Base-by-base conservation (phyloP, 176 grass and related monocot species). In the Panicum miliaceum region DNA sequence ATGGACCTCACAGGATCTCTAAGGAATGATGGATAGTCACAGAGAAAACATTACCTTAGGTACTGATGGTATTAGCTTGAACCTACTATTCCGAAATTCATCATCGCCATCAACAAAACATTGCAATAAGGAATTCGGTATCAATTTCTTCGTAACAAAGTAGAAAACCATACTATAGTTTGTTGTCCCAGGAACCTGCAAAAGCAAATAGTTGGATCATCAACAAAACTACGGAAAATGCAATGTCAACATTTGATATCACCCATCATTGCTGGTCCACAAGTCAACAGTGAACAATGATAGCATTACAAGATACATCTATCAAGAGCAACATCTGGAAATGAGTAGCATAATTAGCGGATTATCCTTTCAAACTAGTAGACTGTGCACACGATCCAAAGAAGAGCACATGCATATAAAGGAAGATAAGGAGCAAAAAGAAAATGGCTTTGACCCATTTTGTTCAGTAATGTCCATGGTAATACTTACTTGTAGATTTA, bases 131-230 rank as follows among this genome's bases (percentile, higher is more conserved):
- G 96, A 98, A 74, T 92, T 88, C 5, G 91, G 87, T 77, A 87
- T 71, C 75, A 95, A 81, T 87, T 90, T 81, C 90, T 95, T 95
- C 18, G 62, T 52, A 70, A 95, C 89, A 87, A 98, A 95, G 84
- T 98, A 98, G 79, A 95, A 98, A 68, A 98, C 91, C 96, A 98
- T 98, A 84, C 96, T 98, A 47, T 98, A 98, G 77, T 98, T 91
- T 35, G 89, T 95, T 71, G 96, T 91, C 79, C 93, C 93, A 81
- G 96, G 96, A 85, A 98, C 96, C 96, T 98, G 87, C 59, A 92
- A 87, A 40, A 90, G 76, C 45, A 89, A 26, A 61, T 66, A 82
- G 20, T 85, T 72, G n/a, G 32, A 47, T 79, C 27, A 83, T 59
- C 40, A 66, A 66, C 26, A 56, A 63, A 64, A 20, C 13, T 66